Percentiles rank a stretch among this genome's conserved stretches.
These are phyloP conservation scores for Ceratocystis papillata DNA, from an alignment of 2,329 filamentous ascomycete genomes.

Conservation along the genomic window DNA sequence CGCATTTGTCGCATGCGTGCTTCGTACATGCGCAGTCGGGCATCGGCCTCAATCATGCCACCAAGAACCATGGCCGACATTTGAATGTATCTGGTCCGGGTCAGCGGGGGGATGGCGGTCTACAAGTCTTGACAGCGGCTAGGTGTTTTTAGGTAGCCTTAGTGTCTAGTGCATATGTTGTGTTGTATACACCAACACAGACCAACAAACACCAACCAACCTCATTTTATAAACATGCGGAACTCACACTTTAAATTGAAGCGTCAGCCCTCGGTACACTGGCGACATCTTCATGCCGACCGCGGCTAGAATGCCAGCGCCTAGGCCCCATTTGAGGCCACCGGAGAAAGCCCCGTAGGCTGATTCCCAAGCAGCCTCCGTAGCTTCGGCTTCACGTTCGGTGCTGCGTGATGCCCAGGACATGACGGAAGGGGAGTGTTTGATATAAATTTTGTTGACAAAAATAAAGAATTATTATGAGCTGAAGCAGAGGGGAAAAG, in stretches of 20 bases:
- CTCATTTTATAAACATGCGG: not conserved
- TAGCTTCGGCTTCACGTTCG: constrained; percentile 50
- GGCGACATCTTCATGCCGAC: constrained; percentile 56
- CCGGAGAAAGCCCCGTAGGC: constrained; percentile 55
- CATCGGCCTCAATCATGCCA: constrained; percentile 64
- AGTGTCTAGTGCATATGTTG: not conserved
- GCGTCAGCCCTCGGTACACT: constrained; percentile 58
- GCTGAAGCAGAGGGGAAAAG: not conserved
- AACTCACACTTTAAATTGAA: constrained; percentile 67
- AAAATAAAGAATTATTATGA: not conserved
- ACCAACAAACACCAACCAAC: not conserved
- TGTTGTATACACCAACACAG: not conserved
- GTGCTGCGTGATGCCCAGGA: constrained; percentile 17
- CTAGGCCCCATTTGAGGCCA: constrained; percentile 62
- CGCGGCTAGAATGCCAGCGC: constrained; percentile 50
- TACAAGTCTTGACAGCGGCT: not conserved
- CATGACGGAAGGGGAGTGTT: constrained; percentile 1
- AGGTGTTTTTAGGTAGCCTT: too few relatives aligned
- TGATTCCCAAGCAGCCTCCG: constrained; percentile 61
- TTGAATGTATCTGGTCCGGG: constrained; percentile 55
- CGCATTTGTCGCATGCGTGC: constrained; percentile 53
- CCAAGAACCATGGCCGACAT: constrained; percentile 81
- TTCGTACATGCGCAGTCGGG: constrained; percentile 56
- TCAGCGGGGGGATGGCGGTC: constrained; percentile 11
- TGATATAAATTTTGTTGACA: not conserved